Evolutionary conservation across 2,329 filamentous ascomycete species (phyloP).

Genomic region (Colletotrichum horii): DNA sequence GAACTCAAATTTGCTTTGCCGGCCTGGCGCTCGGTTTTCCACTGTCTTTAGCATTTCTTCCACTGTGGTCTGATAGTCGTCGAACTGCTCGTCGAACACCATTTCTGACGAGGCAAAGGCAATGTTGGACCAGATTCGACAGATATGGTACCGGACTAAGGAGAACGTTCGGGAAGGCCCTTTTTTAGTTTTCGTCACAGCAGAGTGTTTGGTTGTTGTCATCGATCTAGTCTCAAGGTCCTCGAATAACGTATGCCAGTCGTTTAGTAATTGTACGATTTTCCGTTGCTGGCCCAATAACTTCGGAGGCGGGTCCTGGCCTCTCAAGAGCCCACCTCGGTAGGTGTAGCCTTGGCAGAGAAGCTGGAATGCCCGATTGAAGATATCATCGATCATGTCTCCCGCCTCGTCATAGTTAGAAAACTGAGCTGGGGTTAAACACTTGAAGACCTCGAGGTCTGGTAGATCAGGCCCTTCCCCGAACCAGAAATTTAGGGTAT

Average conservation of each 20-base stretch:
- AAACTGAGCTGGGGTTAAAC: not conserved
- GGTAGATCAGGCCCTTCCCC: constrained; percentile 10
- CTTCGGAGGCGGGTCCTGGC: constrained; percentile 7
- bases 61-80: constrained; percentile 40
- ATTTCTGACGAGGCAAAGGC: constrained; percentile 28
- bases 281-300: constrained; percentile 4
- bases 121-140: not conserved
- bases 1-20: not conserved
- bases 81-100: constrained; percentile 37
- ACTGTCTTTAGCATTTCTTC: constrained; percentile 27
- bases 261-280: not conserved
- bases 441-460: not conserved
- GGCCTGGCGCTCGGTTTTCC: not conserved
- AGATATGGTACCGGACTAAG: not conserved
- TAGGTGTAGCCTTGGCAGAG: constrained; percentile 32
- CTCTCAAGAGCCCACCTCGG: constrained; percentile 22
- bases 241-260: constrained; percentile 27
- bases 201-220: not conserved
- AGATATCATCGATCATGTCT: constrained; percentile 31
- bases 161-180: not conserved
- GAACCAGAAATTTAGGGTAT: not conserved
- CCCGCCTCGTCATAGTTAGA: constrained; percentile 31
- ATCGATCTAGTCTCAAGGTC: not conserved
- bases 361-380: constrained; percentile 32
- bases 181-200: not conserved